Evolutionary conservation across 2,329 filamentous ascomycete genomes (phyloP), one percentile per base, ranked within the genome.

Genomic region (Ophiostoma himal-ulmi): DNA sequence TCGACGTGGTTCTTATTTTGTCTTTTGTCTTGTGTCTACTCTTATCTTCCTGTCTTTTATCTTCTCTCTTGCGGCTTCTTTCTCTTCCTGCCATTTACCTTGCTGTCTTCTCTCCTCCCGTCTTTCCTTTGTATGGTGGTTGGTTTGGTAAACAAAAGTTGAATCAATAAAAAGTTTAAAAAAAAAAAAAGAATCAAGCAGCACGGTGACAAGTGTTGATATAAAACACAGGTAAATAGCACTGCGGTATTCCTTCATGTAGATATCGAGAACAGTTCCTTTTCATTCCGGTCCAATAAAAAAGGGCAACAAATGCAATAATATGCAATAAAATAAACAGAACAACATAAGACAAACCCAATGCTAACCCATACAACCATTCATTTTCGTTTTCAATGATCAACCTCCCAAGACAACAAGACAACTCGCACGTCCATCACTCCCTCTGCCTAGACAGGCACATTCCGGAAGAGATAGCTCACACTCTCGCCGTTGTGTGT

Each of bases 401-500:
- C n/a, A 48, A 48, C 44, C 44, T 48, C 44, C 20, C 20, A 17
- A 48, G 8, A 48, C 17, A 62, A 62, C 13, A 34, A 34, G n/a
- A 57, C 52, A 57, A n/a, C 22, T 11, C 1, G 3, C 48, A 57
- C 39, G 11, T 44, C 39, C 14, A 22, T n/a, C 22, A 57, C 39
- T 11, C 52, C 44, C 52, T n/a, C 2, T 7, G 6, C 52, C 75
- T 77, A 84, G 20, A 84, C 82, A 2, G 88, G 88, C 62, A 87
- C 88, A 77, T 91, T 88, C 73, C 85, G 89, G 80, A 91, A 91
- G 68, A 91, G 79, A 76, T 89, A 91, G 34, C 86, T 89, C 30
- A 91, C 88, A 72, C 82, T 75, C 73, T 85, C 83, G 75, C 86
- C 89, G 76, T 91, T 91, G 79, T 89, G 89, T 26, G 89, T 91